These are phyloP conservation scores for Penicillium steckii DNA, from an alignment of 495 filamentous ascomycete species.

Conservation along the genomic window DNA sequence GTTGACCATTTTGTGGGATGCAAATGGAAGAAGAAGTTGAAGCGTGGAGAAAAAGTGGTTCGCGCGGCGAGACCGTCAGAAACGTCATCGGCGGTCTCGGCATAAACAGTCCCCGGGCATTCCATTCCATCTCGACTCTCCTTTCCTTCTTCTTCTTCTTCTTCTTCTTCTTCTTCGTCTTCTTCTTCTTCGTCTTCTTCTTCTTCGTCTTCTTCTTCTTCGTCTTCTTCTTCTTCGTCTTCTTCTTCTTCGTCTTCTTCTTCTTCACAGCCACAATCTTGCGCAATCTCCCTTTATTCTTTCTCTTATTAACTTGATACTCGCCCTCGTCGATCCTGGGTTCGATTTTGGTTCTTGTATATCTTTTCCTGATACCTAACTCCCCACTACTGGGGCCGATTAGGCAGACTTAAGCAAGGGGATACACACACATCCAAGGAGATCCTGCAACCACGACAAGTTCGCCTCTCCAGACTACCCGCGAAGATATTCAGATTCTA, in stretches of 20 bases:
- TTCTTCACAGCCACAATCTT: too few species aligned
- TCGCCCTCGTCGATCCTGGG: neutral
- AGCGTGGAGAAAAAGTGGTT: conserved; percentile 17
- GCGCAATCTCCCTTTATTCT: neutral
- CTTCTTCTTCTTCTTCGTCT: conserved; percentile 1
- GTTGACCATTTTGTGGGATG: conserved; percentile 32
- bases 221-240: conserved; percentile 5
- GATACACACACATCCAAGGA: conserved; percentile 16
- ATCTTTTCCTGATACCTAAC: conserved; percentile 20
- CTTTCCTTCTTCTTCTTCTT: conserved; percentile 6
- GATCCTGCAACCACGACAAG: neutral
- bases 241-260: conserved; percentile 3
- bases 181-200: neutral
- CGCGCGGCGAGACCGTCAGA: conserved; percentile 13
- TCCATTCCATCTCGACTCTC: conserved; percentile 22
- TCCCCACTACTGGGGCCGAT: conserved; percentile 21
- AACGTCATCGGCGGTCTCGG: conserved; percentile 37
- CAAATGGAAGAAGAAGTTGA: neutral
- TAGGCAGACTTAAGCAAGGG: conserved; percentile 24
- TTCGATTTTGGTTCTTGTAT: conserved; percentile 3
- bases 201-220: conserved; percentile 9
- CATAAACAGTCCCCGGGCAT: conserved; percentile 28
- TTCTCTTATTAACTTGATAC: neutral
- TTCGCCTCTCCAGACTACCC: neutral
- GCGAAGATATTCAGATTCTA: neutral